Percentiles rank a stretch among this genome's conserved stretches.
Conservation (phyloP, 352 stramenopile species). For the Globisporangium mamillatum region DNA sequence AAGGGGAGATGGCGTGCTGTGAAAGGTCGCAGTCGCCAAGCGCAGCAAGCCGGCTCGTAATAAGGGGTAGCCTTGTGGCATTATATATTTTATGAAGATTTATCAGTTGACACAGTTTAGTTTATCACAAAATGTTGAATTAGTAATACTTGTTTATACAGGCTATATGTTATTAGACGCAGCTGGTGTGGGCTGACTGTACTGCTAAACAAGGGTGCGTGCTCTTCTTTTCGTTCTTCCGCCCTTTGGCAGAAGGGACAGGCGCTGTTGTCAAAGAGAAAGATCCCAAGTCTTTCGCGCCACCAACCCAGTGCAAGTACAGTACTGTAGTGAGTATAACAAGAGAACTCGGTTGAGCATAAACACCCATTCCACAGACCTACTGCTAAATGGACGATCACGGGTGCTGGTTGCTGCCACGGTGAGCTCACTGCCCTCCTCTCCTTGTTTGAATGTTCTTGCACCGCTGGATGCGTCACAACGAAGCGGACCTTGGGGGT, state of each 20-base stretch:
- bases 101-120: not conserved
- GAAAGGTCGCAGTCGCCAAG: constrained; percentile 8
- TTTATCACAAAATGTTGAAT: not conserved
- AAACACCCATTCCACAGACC: no score
- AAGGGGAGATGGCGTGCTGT: not conserved
- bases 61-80: not conserved
- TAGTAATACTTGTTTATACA: not conserved
- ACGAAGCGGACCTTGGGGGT: no score
- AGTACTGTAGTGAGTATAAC: no score
- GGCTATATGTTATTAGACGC: not conserved
- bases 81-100: not conserved
- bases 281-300: not conserved
- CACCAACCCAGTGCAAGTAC: no score
- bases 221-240: not conserved
- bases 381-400: no score
- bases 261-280: not conserved
- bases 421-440: no score
- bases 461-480: no score
- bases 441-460: no score
- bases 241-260: not conserved
- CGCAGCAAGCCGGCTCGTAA: not conserved
- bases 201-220: not conserved
- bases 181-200: not conserved
- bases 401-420: no score
- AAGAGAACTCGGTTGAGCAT: no score